Percentiles rank a stretch among this genome's conserved stretches.
Conservation (phyloP, 805 yeast species). For the Barnettozyma populi region DNA sequence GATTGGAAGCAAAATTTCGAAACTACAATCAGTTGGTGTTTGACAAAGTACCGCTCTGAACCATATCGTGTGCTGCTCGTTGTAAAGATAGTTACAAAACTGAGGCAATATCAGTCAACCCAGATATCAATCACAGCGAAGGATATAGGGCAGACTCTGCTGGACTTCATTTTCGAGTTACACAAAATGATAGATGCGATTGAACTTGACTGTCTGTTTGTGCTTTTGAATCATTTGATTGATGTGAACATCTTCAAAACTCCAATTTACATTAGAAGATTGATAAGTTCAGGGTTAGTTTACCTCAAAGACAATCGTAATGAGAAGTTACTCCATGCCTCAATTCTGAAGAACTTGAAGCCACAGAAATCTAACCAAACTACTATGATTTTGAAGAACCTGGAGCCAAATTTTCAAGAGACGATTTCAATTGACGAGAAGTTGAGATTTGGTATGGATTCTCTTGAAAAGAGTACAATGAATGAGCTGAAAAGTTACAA, state of each 20-base stretch:
- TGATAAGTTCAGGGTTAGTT: slow-evolving; percentile 83
- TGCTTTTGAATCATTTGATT: slow-evolving; percentile 36
- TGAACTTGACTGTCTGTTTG: slow-evolving; percentile 34
- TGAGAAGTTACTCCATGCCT: slow-evolving; percentile 49
- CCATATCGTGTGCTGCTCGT: slow-evolving; percentile 12
- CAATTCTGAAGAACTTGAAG: slow-evolving; percentile 54
- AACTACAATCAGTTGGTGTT: slow-evolving; percentile 35
- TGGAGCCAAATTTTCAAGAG: slow-evolving; percentile 19
- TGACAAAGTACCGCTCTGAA: slow-evolving; percentile 26
- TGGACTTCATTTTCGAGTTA: slow-evolving; percentile 32
- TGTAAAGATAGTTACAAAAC: slow-evolving; percentile 12
- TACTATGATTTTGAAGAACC: slow-evolving; percentile 47
- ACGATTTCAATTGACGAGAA: slow-evolving; percentile 13
- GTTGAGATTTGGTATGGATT: slow-evolving; percentile 24
- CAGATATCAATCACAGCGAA: slow-evolving; percentile 17
- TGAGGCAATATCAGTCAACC: slow-evolving; percentile 9
- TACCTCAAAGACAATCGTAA: slow-evolving; percentile 48
- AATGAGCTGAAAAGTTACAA: slow-evolving; percentile 17
- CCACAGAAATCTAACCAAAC: slow-evolving; percentile 48
- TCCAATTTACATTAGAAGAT: slow-evolving; percentile 62
- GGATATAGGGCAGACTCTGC: slow-evolving; percentile 31
- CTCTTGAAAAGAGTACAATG: slow-evolving; percentile 29
- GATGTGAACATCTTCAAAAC: slow-evolving; percentile 41
- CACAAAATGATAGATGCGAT: slow-evolving; percentile 31
- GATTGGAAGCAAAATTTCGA: slow-evolving; percentile 35